These are phyloP conservation scores for Candida cerambycidarum DNA, from an alignment of 805 yeast genomes.

Conservation along the genomic window DNA sequence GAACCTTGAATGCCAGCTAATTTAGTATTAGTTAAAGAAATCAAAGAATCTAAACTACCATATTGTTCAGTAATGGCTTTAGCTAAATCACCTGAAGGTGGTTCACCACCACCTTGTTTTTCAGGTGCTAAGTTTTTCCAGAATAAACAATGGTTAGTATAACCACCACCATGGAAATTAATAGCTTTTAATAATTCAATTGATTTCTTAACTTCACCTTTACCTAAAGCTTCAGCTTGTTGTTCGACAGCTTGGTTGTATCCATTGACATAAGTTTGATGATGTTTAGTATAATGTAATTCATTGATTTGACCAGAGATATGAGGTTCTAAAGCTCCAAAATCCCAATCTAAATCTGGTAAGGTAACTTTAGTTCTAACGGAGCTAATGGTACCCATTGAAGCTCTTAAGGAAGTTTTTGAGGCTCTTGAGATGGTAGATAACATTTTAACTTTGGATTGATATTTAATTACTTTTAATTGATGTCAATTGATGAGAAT, in stretches of 20 bases:
- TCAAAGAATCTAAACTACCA: constrained; percentile 47
- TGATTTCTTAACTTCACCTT: constrained; percentile 31
- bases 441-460: constrained; percentile 3
- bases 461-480: neutral
- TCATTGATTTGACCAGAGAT: constrained; percentile 48
- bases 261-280: constrained; percentile 49
- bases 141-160: constrained; percentile 49
- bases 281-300: constrained; percentile 50
- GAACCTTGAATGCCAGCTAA: constrained; percentile 53
- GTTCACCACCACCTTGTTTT: constrained; percentile 56
- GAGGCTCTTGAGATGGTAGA: constrained; percentile 4
- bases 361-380: constrained; percentile 31
- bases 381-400: constrained; percentile 10
- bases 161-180: constrained; percentile 53
- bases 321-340: constrained; percentile 48
- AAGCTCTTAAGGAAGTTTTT: neutral
- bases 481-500: constrained; percentile 1
- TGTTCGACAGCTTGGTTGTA: constrained; percentile 47
- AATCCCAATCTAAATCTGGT: constrained; percentile 49
- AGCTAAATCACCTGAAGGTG: constrained; percentile 44
- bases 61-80: constrained; percentile 39
- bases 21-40: constrained; percentile 39
- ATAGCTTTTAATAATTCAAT: constrained; percentile 45
- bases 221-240: constrained; percentile 19
- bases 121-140: constrained; percentile 51